Conservation (phyloP, 208 protist genomes). For the Naegleria fowleri region DNA sequence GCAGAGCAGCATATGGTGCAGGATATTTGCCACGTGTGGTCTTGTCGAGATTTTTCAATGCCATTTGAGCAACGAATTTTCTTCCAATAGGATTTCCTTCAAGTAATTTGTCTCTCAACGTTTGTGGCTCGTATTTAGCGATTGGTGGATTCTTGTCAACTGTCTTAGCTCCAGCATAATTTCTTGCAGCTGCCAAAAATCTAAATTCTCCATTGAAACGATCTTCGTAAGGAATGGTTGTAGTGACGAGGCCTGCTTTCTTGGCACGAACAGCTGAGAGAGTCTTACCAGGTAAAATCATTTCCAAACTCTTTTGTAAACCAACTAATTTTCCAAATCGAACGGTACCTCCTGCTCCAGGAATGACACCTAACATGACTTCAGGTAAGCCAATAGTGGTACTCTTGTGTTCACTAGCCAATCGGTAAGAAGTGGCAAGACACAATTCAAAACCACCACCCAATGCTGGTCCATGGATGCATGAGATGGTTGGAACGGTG, state of each 20-base stretch:
- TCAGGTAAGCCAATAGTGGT: conserved; percentile 62
- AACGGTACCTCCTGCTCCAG: conserved; percentile 85
- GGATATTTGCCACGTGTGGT: conserved; percentile 83
- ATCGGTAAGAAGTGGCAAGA: conserved; percentile 79
- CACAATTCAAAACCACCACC: conserved; percentile 88
- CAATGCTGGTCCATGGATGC: conserved; percentile 82
- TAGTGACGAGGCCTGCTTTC: conserved; percentile 60
- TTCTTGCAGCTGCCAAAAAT: conserved; percentile 61
- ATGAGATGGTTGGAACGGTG: conserved; percentile 71
- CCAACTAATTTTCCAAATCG: conserved; percentile 82
- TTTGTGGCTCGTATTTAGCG: conserved; percentile 48
- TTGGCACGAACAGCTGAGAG: conserved; percentile 66
- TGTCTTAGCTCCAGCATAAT: conserved; percentile 55
- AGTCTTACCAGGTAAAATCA: conserved; percentile 68
- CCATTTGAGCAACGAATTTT: conserved; percentile 35
- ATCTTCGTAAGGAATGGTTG: conserved; percentile 52
- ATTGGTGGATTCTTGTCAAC: conserved; percentile 41
- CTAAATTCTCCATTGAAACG: conserved; percentile 60
- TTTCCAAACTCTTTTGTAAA: conserved; percentile 67
- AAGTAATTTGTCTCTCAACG: conserved; percentile 46
- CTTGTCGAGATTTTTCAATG: conserved; percentile 68
- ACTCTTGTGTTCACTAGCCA: conserved; percentile 30
- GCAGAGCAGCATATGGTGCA: conserved; percentile 79
- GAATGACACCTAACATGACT: conserved; percentile 84
- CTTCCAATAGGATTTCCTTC: conserved; percentile 55